These are phyloP conservation scores for Halophytophthora polymorphica DNA, from an alignment of 352 stramenopile genomes.

Conservation along the genomic window DNA sequence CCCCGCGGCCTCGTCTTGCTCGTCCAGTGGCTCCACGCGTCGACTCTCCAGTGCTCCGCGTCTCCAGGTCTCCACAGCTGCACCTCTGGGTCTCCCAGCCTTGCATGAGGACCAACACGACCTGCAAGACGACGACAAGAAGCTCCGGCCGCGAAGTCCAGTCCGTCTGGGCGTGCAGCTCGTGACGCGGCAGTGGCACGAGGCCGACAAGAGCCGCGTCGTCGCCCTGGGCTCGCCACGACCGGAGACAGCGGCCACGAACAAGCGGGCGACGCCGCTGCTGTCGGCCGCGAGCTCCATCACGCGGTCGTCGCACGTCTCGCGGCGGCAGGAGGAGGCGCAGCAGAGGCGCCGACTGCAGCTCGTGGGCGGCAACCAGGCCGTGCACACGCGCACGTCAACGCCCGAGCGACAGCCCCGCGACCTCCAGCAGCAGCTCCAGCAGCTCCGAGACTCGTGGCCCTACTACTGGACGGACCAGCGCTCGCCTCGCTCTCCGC, in stretches of 20 bases:
- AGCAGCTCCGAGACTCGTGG: conserved; percentile 64
- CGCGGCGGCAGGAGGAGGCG: conserved; percentile 26
- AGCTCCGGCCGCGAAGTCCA: conserved; percentile 7
- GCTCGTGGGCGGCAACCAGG: conserved; percentile 6
- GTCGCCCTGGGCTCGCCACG: conserved; percentile 23
- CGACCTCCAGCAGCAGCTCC: conserved; percentile 46
- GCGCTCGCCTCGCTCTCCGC: too few species aligned
- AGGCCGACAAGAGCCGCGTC: conserved; percentile 35
- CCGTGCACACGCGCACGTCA: background rate
- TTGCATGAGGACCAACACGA: conserved; percentile 21
- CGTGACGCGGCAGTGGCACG: conserved; percentile 51
- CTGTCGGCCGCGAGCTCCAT: conserved; percentile 32
- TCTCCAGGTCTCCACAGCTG: conserved; percentile 4
- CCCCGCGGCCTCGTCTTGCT: background rate
- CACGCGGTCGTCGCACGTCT: conserved; percentile 48
- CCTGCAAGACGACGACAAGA: conserved; percentile 3
- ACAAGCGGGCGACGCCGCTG: conserved; percentile 12
- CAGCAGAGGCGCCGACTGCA: conserved; percentile 13
- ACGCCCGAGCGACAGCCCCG: background rate
- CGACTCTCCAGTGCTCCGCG: background rate
- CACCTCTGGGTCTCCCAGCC: conserved; percentile 19
- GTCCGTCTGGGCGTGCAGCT: conserved; percentile 46
- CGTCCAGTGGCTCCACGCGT: background rate
- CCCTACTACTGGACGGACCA: conserved; percentile 52
- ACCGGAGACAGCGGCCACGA: conserved; percentile 32